Evolutionary conservation across 768 basidiomycete species (phyloP).

Genomic region (Phylloporus sp.): DNA sequence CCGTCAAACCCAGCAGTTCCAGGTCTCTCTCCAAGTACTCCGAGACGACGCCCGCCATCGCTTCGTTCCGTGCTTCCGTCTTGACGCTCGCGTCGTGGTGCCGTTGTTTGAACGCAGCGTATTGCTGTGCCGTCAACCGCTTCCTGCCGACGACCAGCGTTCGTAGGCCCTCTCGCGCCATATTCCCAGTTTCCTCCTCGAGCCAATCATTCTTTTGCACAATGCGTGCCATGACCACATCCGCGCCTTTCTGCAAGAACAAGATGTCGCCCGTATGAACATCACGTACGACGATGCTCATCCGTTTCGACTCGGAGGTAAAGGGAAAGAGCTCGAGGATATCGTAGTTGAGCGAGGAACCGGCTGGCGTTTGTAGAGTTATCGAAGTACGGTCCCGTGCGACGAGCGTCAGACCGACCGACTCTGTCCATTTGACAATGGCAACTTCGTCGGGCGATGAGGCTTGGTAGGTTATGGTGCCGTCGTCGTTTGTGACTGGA

Average conservation of each 20-base stretch:
- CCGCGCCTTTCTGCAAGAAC: slow-evolving; percentile 96
- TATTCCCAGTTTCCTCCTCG: slow-evolving; percentile 97
- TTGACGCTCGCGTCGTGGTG: slow-evolving; percentile 77
- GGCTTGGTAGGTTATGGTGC: slow-evolving; percentile 93
- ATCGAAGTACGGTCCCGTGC: slow-evolving; percentile 91
- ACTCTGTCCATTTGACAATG: slow-evolving; percentile 95
- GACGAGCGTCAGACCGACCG: slow-evolving; percentile 84
- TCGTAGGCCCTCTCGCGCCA: slow-evolving; percentile 93
- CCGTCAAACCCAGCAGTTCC: slow-evolving; percentile 89
- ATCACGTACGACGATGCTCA: slow-evolving; percentile 96
- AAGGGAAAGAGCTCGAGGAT: slow-evolving; percentile 96
- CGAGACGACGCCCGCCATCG: slow-evolving; percentile 68
- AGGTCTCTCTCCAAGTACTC: slow-evolving; percentile 82
- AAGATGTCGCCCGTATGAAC: slow-evolving; percentile 66
- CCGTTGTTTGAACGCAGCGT: slow-evolving; percentile 62
- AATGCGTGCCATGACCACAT: slow-evolving; percentile 95
- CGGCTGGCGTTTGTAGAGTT: slow-evolving; percentile 69
- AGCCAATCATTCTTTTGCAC: slow-evolving; percentile 98
- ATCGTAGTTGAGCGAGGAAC: slow-evolving; percentile 63
- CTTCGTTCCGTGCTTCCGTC: slow-evolving; percentile 76
- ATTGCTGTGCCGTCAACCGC: slow-evolving; percentile 61
- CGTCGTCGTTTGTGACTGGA: slow-evolving; percentile 91
- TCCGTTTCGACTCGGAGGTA: slow-evolving; percentile 97
- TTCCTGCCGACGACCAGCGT: slow-evolving; percentile 92
- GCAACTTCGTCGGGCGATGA: slow-evolving; percentile 99